Base-by-base conservation (phyloP, 345 rosid genomes). In the Camelina laxa region DNA sequence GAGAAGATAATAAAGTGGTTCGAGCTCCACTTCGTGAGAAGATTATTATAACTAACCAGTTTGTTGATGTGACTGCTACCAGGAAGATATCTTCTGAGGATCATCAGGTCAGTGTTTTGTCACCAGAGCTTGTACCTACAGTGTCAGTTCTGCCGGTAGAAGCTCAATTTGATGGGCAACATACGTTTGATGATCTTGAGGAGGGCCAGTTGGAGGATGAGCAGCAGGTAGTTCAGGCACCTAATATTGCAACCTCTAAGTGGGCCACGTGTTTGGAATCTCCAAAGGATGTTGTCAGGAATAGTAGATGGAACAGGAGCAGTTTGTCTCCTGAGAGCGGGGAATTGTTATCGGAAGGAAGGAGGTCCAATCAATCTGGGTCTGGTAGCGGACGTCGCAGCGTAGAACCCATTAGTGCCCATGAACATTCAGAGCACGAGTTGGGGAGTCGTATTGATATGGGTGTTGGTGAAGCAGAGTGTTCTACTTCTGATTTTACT, bases 191-290 rank as follows among this genome's bases (percentile, higher is more conserved):
- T 84, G 75, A 69, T 69, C 49, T 87, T 79, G 91, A 89, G 86
- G 91, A 87, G 78, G 97, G 96, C n/a, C 89, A 91, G 66, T 49
- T 47, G 57, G 78, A 78, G 14, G 65, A 78, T 8, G 73, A 45
- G 62, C 74, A 72, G 56, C 74, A 72, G 56, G 61, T 82, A 59
- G 62, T 73, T 61, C 86, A 75, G 22, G 79, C 79, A n/a, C 86
- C 84, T 8, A 85, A 74, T 81, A 75, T 89, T 74, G 84, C 81
- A 2, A 83, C 72, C 51, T 93, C 96, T 7, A 82, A 96, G 4
- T 93, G 98, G 98, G 90, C 88, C 10, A 82, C 84, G 22, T 86
- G 81, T 41, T 62, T 67, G n/a, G 87, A 81, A 59, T 80, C 84
- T 14, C 89, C 87, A 0, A 69, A 73, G 22, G 73, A 82, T 55